Evolutionary conservation across 225 moss, liverwort and hornwort species (phyloP).

Genomic region (Thuidium tamariscinum): DNA sequence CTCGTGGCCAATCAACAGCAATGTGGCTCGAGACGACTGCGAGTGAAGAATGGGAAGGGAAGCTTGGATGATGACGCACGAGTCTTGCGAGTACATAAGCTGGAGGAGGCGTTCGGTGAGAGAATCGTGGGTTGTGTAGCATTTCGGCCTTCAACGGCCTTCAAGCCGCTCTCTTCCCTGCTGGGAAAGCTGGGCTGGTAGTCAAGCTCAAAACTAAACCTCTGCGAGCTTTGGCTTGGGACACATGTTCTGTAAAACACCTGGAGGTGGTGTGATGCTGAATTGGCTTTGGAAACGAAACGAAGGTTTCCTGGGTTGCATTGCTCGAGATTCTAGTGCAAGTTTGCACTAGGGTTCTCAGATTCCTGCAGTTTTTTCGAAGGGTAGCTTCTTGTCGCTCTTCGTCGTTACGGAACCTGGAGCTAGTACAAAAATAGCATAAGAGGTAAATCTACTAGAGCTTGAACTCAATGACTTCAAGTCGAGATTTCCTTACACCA

Average conservation of each 20-base stretch:
- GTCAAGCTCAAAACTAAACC: neutral
- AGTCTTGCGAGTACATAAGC: neutral
- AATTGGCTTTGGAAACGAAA: neutral
- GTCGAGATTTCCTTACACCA: neutral
- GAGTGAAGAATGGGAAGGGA: neutral
- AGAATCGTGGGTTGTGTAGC: neutral
- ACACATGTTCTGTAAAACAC: neutral
- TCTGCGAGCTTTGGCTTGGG: neutral
- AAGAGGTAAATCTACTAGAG: too few relatives aligned
- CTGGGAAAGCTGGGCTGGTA: neutral
- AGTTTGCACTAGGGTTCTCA: neutral
- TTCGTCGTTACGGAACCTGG: neutral
- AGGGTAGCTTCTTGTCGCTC: neutral
- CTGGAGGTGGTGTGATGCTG: neutral
- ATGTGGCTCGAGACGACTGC: neutral
- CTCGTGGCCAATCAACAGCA: neutral
- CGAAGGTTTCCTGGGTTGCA: too few relatives aligned
- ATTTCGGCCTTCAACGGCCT: neutral
- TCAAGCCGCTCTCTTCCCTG: neutral
- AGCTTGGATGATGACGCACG: neutral
- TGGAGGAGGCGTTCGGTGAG: neutral
- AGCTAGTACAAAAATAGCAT: neutral
- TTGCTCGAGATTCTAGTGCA: neutral
- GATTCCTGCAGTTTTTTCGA: neutral
- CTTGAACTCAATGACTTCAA: neutral